Conservation (phyloP, 306 rosid species). For the Biancaea sappan region DNA sequence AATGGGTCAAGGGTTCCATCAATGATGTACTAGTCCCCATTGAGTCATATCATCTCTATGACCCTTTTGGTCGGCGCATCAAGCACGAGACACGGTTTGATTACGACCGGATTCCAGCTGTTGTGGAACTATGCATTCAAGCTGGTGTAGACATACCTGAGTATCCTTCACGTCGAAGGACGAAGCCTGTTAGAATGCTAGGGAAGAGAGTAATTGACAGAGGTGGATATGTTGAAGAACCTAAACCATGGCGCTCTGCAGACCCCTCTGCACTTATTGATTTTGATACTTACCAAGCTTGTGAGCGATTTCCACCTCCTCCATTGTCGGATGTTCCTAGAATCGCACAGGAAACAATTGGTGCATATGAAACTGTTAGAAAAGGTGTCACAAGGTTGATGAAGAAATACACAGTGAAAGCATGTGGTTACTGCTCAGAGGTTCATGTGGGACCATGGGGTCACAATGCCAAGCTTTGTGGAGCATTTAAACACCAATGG, state of each 20-base stretch:
- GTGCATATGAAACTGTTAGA: conserved; percentile 66
- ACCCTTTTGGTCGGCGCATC: conserved; percentile 89
- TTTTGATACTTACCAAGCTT: conserved; percentile 75
- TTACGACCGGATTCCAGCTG: conserved; percentile 89
- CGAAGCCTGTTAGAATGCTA: conserved; percentile 71
- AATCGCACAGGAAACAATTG: conserved; percentile 80
- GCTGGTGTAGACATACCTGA: conserved; percentile 94
- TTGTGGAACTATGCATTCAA: conserved; percentile 95
- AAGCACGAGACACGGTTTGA: conserved; percentile 84
- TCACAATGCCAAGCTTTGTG: conserved; percentile 92
- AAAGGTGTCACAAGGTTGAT: conserved; percentile 72
- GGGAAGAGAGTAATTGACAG: conserved; percentile 76
- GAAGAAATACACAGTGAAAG: conserved; percentile 87
- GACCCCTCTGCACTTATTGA: conserved; percentile 57
- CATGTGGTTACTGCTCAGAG: conserved; percentile 95
- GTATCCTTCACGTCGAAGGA: conserved; percentile 94
- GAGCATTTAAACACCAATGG: conserved; percentile 98
- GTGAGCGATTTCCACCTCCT: conserved; percentile 65
- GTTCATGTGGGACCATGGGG: conserved; percentile 99
- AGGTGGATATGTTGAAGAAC: conserved; percentile 77
- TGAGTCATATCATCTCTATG: conserved; percentile 87
- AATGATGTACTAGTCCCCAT: conserved; percentile 82
- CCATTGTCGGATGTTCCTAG: conserved; percentile 52
- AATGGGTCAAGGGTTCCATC: conserved; percentile 90
- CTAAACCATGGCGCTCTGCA: conserved; percentile 55